phyloP scores from a whole-genome alignment of 164 flowering plant species.

The Vitis rotundifolia region DNA sequence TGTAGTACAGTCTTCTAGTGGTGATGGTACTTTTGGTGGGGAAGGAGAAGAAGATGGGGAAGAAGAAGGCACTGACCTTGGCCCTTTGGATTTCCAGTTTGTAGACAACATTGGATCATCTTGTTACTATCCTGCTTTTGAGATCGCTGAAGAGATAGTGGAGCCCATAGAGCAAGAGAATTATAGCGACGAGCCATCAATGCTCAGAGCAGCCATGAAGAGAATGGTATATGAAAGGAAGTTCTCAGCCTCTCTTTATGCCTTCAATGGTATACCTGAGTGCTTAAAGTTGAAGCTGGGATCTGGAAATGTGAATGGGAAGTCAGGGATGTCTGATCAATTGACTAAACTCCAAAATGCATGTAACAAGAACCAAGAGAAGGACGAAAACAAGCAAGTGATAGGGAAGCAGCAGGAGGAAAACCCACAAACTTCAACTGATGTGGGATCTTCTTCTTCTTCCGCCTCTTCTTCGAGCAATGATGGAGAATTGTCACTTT shows the following conservation, averaged over 20 bases:
- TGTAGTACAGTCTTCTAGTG: slow-evolving; percentile 8
- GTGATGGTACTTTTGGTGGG: slow-evolving; percentile 7
- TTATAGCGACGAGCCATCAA: slow-evolving; percentile 24
- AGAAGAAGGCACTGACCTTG: slow-evolving; percentile 15
- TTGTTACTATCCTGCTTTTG: slow-evolving; percentile 39
- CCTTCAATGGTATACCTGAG: slow-evolving; percentile 66
- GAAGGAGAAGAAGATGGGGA: slow-evolving; percentile 25
- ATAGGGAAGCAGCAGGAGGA: slow-evolving; percentile 13
- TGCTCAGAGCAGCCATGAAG: slow-evolving; percentile 36
- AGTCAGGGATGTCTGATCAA: slow-evolving; percentile 22
- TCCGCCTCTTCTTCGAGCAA: slow-evolving; percentile 9
- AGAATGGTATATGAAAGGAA: slow-evolving; percentile 75
- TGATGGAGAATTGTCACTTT: slow-evolving; percentile 46
- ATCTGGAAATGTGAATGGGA: slow-evolving; percentile 12
- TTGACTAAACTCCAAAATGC: slow-evolving; percentile 24
- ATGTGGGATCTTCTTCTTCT: slow-evolving; percentile 10
- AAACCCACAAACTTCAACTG: slow-evolving; percentile 4
- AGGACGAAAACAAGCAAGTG: slow-evolving; percentile 10
- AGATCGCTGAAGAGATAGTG: slow-evolving; percentile 45
- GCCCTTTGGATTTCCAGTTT: slow-evolving; percentile 36
- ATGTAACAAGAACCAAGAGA: slow-evolving; percentile 24
- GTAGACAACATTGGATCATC: slow-evolving; percentile 34
- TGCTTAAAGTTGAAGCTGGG: slow-evolving; percentile 46
- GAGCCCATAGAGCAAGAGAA: slow-evolving; percentile 28
- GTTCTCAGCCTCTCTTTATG: slow-evolving; percentile 67